A percentile compares a stretch with the other conserved stretches of the same genome.
Conservation (phyloP, 2,329 filamentous ascomycete genomes). For the Calonectria hawksworthii region DNA sequence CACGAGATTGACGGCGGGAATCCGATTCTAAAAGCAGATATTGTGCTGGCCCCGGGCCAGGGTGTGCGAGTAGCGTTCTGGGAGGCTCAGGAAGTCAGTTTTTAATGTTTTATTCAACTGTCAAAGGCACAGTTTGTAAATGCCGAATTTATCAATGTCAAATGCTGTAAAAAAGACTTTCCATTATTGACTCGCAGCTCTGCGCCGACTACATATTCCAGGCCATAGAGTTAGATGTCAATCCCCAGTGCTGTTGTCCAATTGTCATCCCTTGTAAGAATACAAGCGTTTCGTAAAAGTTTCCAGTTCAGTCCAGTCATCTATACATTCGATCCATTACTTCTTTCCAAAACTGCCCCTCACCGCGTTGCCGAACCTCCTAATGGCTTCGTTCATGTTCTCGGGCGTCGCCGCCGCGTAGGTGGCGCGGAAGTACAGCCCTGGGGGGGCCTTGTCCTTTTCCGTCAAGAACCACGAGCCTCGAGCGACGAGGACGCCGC, state of each 20-base stretch:
- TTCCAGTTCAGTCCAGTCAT: not conserved
- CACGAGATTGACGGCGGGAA: slow-evolving; percentile 65
- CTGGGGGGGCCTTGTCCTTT: slow-evolving; percentile 68
- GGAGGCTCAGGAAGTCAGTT: slow-evolving; percentile 54
- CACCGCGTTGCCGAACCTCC: slow-evolving; percentile 82
- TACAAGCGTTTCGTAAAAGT: not conserved
- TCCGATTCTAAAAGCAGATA: slow-evolving; percentile 69
- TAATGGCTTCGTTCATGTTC: slow-evolving; percentile 80
- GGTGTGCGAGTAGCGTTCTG: slow-evolving; percentile 72
- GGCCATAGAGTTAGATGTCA: not conserved
- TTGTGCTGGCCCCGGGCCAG: slow-evolving; percentile 71
- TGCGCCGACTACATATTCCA: not conserved
- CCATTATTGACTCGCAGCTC: not conserved
- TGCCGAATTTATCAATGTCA: not conserved
- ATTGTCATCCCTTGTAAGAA: not conserved
- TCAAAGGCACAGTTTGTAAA: too few species aligned
- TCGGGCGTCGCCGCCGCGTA: slow-evolving; percentile 84
- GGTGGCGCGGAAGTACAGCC: slow-evolving; percentile 90
- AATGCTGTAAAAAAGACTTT: not conserved
- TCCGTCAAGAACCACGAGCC: slow-evolving; percentile 95
- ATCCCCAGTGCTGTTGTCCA: slow-evolving; percentile 4
- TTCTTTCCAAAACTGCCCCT: slow-evolving; percentile 65
- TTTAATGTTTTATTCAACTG: not conserved
- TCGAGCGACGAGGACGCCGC: slow-evolving; percentile 84
- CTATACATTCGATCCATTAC: slow-evolving; percentile 29